Evolutionary conservation across 495 filamentous ascomycete genomes (phyloP).

Genomic region (Letharia lupina): DNA sequence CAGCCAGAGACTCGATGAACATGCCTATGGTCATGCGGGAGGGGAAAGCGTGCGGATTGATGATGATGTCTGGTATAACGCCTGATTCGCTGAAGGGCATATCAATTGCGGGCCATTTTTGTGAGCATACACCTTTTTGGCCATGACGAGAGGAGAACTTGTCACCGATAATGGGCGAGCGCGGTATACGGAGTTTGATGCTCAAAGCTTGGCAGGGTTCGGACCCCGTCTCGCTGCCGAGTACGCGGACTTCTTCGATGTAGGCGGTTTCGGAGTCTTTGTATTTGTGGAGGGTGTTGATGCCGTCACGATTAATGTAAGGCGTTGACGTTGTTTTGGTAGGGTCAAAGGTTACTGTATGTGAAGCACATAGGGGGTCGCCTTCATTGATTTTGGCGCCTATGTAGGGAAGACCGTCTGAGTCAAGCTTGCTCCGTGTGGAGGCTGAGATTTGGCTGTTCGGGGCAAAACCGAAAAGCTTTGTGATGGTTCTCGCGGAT

Average conservation of each 20-base stretch:
- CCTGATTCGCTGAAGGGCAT: slow-evolving; percentile 98
- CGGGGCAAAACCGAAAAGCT: slow-evolving; percentile 81
- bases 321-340: slow-evolving; percentile 32
- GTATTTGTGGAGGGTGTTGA: slow-evolving; percentile 80
- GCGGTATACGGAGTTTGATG: slow-evolving; percentile 85
- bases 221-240: slow-evolving; percentile 70
- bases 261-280: slow-evolving; percentile 81
- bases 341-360: slow-evolving; percentile 76
- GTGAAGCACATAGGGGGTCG: slow-evolving; percentile 76
- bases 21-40: slow-evolving; percentile 99
- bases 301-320: slow-evolving; percentile 64
- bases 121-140: slow-evolving; percentile 70
- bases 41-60: slow-evolving; percentile 99
- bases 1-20: slow-evolving; percentile 95
- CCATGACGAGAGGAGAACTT: slow-evolving; percentile 53
- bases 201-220: slow-evolving; percentile 79
- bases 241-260: slow-evolving; percentile 85
- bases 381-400: slow-evolving; percentile 69
- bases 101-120: slow-evolving; percentile 87
- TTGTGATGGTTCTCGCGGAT: slow-evolving; percentile 48
- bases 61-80: slow-evolving; percentile 95
- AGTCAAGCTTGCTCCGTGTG: slow-evolving; percentile 62
- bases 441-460: slow-evolving; percentile 55
- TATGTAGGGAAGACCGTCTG: slow-evolving; percentile 75
- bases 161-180: slow-evolving; percentile 81